Evolutionary conservation across 1,139 yeast genomes (phyloP), one percentile per base, ranked within the genome.

Genomic region (Diutina rugosa): DNA sequence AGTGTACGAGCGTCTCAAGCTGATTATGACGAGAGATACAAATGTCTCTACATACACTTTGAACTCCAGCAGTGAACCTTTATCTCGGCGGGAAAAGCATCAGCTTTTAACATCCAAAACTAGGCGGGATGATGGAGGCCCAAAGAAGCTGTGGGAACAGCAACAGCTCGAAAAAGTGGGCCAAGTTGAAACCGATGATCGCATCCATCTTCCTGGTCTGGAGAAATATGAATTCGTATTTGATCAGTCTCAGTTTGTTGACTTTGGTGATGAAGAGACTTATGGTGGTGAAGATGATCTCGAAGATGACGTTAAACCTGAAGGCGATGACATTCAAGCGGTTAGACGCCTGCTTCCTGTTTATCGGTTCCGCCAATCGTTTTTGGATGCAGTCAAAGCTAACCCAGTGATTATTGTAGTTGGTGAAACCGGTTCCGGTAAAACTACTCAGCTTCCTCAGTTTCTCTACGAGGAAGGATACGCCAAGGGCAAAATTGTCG

Each of bases 391-490:
- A 0, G 77, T 93, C 2, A 66, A 68, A 26, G 70, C 78, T 16
- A 81, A 87, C 63, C 96, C 90, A 65, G 86, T 91, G 44, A 66
- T 91, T 47, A 87, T 93, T 51, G 87, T 93, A 54, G 97, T 93
- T 45, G 99, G 99, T 59, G 98, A 93, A 67, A 93, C 99, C 0
- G 99, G 99, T 54, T 90, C 97, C 0, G 99, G 99, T 63, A 93
- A 93, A 64, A 93, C 99, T 0, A 93, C 99, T 0, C 97, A 93
- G 69, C 71, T 93, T 12, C 97, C 98, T 0, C 98, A 93, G 64
- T 93, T 84, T 65, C 72, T 93, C 30, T 80, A 82, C 62, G 97
- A 90, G 65, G 90, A 85, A 21, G 97, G 97, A 0, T 87, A 84
- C 62, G 77, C 90, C 6, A 55, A 29, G 7, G 70, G 67, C 3